Evolutionary conservation across 2,329 filamentous ascomycete species (phyloP).

Genomic region (Colletotrichum sojae): DNA sequence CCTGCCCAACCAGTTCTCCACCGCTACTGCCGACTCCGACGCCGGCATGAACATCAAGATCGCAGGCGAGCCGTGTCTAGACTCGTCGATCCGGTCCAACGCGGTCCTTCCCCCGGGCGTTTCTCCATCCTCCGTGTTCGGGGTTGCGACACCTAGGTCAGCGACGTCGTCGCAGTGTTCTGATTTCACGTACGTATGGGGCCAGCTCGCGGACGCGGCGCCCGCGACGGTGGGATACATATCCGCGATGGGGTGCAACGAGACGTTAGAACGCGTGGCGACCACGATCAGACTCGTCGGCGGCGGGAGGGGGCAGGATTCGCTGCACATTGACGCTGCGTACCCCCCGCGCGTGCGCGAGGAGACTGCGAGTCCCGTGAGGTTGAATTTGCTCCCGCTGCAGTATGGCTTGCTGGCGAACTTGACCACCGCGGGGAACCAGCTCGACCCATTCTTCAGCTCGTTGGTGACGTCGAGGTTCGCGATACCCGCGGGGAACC

Average conservation of each 20-base stretch:
- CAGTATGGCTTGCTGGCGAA: conserved; percentile 50
- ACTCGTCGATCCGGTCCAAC: conserved; percentile 42
- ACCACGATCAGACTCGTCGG: conserved; percentile 45
- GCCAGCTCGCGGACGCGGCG: conserved; percentile 46
- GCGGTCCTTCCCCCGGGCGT: conserved; percentile 38
- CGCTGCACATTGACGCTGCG: conserved; percentile 47
- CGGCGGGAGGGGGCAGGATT: background rate
- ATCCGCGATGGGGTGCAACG: conserved; percentile 55
- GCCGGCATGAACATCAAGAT: conserved; percentile 41
- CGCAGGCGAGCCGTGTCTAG: conserved; percentile 41
- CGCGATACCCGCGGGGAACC: conserved; percentile 46
- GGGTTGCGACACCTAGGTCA: conserved; percentile 39
- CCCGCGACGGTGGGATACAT: conserved; percentile 48
- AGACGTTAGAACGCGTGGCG: conserved; percentile 50
- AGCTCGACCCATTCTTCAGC: conserved; percentile 54
- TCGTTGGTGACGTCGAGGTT: conserved; percentile 51
- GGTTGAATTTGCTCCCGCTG: conserved; percentile 45
- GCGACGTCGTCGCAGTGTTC: conserved; percentile 46
- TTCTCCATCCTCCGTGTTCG: conserved; percentile 44
- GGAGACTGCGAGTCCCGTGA: conserved; percentile 41
- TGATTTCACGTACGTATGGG: conserved; percentile 55
- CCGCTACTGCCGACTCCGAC: no score
- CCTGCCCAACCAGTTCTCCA: conserved; percentile 9
- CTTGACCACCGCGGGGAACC: conserved; percentile 44
- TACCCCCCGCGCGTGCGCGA: conserved; percentile 48